Percentiles rank a stretch among this genome's conserved stretches.
phyloP scores from a whole-genome alignment of 257 asterid species.

The Plantago ovata region DNA sequence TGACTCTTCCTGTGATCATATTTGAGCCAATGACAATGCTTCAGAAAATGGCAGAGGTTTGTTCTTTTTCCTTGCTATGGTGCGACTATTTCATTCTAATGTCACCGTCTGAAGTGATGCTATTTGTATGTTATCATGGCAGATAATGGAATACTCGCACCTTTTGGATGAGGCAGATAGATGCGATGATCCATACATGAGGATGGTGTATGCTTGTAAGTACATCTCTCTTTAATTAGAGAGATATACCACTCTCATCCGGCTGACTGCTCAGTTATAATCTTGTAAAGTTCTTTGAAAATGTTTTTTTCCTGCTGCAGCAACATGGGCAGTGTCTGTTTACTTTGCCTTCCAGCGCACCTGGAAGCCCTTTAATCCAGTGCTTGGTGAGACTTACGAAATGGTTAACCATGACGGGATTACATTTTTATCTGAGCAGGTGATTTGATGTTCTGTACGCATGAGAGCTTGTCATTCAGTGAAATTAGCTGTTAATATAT shows the following conservation, averaged over 20 bases:
- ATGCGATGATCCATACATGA: constrained; percentile 94
- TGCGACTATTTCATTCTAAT: constrained; percentile 14
- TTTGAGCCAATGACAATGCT: constrained; percentile 99
- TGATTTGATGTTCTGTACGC: constrained; percentile 21
- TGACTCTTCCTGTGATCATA: constrained; percentile 95
- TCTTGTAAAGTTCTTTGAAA: constrained; percentile 2
- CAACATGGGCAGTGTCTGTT: constrained; percentile 89
- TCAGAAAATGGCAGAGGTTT: constrained; percentile 99
- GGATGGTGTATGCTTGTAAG: constrained; percentile 78
- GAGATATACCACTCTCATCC: not conserved
- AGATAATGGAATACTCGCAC: constrained; percentile 91
- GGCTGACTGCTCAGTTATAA: not conserved
- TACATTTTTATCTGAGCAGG: constrained; percentile 93
- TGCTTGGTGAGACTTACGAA: constrained; percentile 98
- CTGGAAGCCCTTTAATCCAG: constrained; percentile 99
- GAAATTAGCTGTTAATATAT: constrained; percentile 13
- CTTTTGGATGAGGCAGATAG: constrained; percentile 91
- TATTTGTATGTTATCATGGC: constrained; percentile 28
- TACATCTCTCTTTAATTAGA: constrained; percentile 11
- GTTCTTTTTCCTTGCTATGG: constrained; percentile 21
- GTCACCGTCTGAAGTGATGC: constrained; percentile 16
- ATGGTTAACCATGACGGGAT: constrained; percentile 81
- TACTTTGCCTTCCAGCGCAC: constrained; percentile 93
- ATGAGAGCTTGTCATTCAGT: constrained; percentile 7
- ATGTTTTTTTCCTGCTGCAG: constrained; percentile 37